Percentiles rank a stretch among this genome's conserved stretches.
Evolutionary conservation across 139 green algal species (phyloP).

Genomic region (Haematococcus sp.): DNA sequence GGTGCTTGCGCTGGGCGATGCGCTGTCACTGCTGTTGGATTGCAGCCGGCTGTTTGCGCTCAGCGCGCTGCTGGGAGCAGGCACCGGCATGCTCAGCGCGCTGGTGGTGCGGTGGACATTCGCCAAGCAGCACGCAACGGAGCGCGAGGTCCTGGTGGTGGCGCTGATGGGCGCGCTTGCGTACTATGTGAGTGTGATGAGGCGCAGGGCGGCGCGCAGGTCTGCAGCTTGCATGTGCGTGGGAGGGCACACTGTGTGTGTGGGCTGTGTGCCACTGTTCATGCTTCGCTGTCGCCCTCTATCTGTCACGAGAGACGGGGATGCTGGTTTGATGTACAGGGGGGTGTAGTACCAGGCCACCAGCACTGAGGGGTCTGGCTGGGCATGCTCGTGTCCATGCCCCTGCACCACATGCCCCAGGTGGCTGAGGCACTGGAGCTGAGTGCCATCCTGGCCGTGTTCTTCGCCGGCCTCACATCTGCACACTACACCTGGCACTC

Average conservation of each 20-base stretch:
- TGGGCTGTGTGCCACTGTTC: too few species aligned
- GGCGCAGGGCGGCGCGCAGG: too few species aligned
- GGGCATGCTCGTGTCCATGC: too few species aligned
- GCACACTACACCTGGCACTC: conserved; percentile 73
- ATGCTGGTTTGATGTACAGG: too few species aligned
- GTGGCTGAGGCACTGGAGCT: conserved; percentile 60
- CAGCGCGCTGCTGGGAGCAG: conserved; percentile 14
- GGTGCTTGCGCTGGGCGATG: background rate
- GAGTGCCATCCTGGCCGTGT: conserved; percentile 75
- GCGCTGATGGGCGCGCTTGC: conserved; percentile 54
- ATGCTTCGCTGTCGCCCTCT: too few species aligned
- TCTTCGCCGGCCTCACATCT: conserved; percentile 77
- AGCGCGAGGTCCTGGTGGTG: conserved; percentile 64
- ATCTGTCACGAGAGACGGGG: too few species aligned
- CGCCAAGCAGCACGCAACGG: background rate
- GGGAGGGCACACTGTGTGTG: too few species aligned
- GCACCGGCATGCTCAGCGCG: conserved; percentile 15
- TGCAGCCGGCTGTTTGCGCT: conserved; percentile 10
- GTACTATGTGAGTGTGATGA: conserved; percentile 45
- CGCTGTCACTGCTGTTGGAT: background rate
- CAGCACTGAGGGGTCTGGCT: too few species aligned
- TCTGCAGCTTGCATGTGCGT: too few species aligned
- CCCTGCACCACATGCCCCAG: too few species aligned
- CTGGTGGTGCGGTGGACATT: conserved; percentile 1
- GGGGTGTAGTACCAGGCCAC: too few species aligned